These are phyloP conservation scores for Vitis hybrid DNA, from an alignment of 177 flowering plant species.

Conservation along the genomic window DNA sequence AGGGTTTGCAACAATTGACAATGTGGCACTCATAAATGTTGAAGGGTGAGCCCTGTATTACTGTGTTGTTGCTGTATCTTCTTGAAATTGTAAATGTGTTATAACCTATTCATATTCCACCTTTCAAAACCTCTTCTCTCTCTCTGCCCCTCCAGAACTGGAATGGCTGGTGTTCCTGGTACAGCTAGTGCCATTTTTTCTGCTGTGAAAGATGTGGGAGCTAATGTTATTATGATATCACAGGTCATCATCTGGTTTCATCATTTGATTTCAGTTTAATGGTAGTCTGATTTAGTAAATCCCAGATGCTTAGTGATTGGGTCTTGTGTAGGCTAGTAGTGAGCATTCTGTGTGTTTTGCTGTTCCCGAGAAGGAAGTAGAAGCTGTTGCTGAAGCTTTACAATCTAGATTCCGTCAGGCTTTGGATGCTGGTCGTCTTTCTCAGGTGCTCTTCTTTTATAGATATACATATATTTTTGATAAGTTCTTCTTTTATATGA, in stretches of 20 bases:
- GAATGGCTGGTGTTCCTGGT: slow-evolving; percentile 99
- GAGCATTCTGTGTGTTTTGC: slow-evolving; percentile 99
- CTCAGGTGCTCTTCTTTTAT: slow-evolving; percentile 57
- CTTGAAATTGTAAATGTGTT: background rate
- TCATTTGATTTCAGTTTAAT: slow-evolving; percentile 9
- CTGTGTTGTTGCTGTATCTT: background rate
- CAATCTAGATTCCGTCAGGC: slow-evolving; percentile 86
- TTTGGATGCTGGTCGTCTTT: slow-evolving; percentile 89
- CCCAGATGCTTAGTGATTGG: slow-evolving; percentile 10
- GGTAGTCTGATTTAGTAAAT: background rate
- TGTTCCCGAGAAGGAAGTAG: slow-evolving; percentile 95
- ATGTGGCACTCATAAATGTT: slow-evolving; percentile 95
- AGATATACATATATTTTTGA: background rate
- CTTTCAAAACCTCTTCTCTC: background rate
- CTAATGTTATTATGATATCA: slow-evolving; percentile 98
- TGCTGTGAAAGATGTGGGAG: slow-evolving; percentile 97
- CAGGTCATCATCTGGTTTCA: slow-evolving; percentile 46
- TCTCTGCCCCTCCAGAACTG: slow-evolving; percentile 62
- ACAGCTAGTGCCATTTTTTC: slow-evolving; percentile 89
- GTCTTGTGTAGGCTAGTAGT: slow-evolving; percentile 83
- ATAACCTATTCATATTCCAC: slow-evolving; percentile 1
- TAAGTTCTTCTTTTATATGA: slow-evolving; percentile 1
- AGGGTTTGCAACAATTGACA: slow-evolving; percentile 98
- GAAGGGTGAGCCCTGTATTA: slow-evolving; percentile 75
- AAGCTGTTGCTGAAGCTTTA: slow-evolving; percentile 82